Percentiles rank a stretch among this genome's conserved stretches.
phyloP scores from a whole-genome alignment of 176 grass and related monocot genomes.

The Echinochloa phyllopogon region DNA sequence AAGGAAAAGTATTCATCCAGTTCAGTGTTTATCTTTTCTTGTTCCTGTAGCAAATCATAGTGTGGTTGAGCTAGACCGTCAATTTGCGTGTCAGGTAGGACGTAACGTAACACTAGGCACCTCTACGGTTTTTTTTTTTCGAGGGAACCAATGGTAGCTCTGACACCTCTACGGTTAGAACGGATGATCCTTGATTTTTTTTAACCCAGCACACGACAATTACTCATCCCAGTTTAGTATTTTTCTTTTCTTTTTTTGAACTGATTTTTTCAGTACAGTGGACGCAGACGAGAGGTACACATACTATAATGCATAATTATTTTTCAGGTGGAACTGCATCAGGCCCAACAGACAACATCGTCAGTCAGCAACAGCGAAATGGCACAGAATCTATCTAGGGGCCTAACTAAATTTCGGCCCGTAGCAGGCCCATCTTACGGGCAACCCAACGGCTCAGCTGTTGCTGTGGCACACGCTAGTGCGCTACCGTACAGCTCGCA shows the following conservation, averaged over 20 bases:
- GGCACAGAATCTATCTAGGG: not conserved
- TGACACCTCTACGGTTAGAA: no score
- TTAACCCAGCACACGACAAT: not conserved
- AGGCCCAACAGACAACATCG: not conserved
- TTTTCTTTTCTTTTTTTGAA: not conserved
- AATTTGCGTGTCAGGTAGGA: no score
- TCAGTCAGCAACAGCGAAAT: not conserved
- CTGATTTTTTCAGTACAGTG: no score
- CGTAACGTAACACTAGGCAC: no score
- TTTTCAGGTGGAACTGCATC: not conserved
- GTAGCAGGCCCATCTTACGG: not conserved
- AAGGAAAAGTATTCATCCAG: no score
- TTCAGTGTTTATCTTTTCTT: no score
- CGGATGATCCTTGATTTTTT: no score
- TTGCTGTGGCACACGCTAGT: not conserved
- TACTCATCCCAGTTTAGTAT: not conserved
- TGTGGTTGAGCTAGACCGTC: no score
- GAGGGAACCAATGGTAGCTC: no score
- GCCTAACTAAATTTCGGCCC: conserved; percentile 5
- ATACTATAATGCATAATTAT: not conserved
- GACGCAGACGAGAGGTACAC: not conserved
- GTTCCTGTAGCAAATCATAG: no score
- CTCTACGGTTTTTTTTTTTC: no score
- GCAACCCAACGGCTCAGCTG: not conserved
- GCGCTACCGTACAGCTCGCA: no score